Base-by-base conservation (phyloP, 1,284 basidiomycete genomes). In the Singerocomus inundabilis region DNA sequence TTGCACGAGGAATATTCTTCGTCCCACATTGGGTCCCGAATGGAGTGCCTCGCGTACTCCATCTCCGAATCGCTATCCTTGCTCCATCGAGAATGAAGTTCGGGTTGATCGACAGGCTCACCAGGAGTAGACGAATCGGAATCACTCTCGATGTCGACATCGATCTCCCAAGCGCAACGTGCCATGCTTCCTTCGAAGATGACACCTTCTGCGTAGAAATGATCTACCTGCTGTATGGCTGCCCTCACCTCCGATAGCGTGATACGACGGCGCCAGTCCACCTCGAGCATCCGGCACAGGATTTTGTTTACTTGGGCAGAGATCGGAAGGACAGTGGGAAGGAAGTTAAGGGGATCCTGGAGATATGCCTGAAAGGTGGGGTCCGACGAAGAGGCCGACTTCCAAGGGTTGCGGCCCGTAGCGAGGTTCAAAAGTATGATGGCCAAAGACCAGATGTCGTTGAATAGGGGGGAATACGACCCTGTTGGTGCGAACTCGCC, bases 381-480 rank as follows among this genome's bases (percentile, higher is more conserved):
- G 63, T 89, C 88, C 53, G 80, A 76, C 12, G 77, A 73, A 55
- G 87, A 88, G n/a, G 97, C 96, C 39, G 93, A 93, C 72, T 93
- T 92, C 97, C 97, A 99, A 21, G 96, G 96, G 64, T 98, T 98
- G 52, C 94, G 86, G 16, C 93, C 93, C 37, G 93, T 97, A 44
- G 93, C 88, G 48, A 99, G 83, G 70, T 98, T 98, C 68, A 98
- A 86, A 41, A 99, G 86, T 56, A 91, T 88, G 62, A 99, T 94
- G 37, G 96, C 96, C 53, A 99, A 80, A 21, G 96, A 96, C 96
- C 97, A 99, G 57, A 99, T 84, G 72, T 99, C 96, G 71, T 96
- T 97, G 67, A 82, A 83, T 61, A 84, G 80, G 13, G 95, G 93
- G 16, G 86, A 91, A 73, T 98, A 98, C 63, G 80, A 72, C 70